Conservation (phyloP, 805 yeast species). For the Candida maris region DNA sequence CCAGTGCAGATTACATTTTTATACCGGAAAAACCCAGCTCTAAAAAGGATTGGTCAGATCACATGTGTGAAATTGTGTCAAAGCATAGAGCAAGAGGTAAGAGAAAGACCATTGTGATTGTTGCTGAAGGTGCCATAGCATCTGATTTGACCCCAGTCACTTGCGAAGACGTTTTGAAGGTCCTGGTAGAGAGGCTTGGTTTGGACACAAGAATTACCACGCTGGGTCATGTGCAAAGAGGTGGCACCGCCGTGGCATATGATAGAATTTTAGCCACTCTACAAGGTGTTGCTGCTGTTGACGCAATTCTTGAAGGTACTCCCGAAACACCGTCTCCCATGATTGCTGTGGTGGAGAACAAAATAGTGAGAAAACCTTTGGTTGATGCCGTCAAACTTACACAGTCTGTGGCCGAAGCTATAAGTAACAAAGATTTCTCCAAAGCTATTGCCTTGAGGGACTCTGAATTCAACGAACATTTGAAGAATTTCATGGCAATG, state of each 20-base stretch:
- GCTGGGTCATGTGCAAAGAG: constrained; percentile 97
- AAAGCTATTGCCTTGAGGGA: constrained; percentile 71
- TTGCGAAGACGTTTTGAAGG: constrained; percentile 61
- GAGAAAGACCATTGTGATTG: constrained; percentile 75
- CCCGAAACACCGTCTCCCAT: constrained; percentile 88
- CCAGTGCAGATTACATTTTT: constrained; percentile 76
- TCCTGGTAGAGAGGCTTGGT: constrained; percentile 56
- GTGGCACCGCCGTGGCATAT: constrained; percentile 96
- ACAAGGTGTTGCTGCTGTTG: constrained; percentile 97
- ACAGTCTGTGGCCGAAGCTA: constrained; percentile 68
- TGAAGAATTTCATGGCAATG: constrained; percentile 58
- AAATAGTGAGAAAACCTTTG: constrained; percentile 62
- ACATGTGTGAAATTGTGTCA: constrained; percentile 58
- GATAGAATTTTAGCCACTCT: constrained; percentile 89
- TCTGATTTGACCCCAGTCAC: constrained; percentile 65
- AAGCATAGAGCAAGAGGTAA: constrained; percentile 69
- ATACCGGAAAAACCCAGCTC: constrained; percentile 78
- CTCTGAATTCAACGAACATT: constrained; percentile 63
- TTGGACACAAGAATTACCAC: constrained; percentile 85
- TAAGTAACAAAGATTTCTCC: constrained; percentile 60
- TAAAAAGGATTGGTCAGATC: constrained; percentile 59
- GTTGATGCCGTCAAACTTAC: constrained; percentile 73
- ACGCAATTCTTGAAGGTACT: constrained; percentile 82
- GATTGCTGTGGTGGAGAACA: constrained; percentile 70
- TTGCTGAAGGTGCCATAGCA: constrained; percentile 82